phyloP scores from a whole-genome alignment of 352 stramenopile genomes.

The Phytopythium oedochilum region DNA sequence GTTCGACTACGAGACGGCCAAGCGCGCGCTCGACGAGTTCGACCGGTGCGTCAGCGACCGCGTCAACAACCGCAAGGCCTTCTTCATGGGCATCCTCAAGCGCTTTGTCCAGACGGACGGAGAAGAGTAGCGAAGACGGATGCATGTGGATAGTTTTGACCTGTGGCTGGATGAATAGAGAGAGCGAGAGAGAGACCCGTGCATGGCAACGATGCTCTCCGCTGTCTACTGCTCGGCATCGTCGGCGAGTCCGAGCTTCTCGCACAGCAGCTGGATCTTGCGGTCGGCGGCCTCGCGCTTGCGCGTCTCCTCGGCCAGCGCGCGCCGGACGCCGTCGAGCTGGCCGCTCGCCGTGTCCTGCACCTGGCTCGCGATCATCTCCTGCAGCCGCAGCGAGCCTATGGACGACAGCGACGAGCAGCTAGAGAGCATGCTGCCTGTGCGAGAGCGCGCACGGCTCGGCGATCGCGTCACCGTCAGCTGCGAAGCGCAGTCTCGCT shows the following conservation, averaged over 20 bases:
- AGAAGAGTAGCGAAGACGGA: constrained; percentile 33
- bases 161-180: constrained; percentile 7
- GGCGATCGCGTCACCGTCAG: not conserved
- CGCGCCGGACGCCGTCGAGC: constrained; percentile 18
- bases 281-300: constrained; percentile 34
- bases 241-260: constrained; percentile 30
- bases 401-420: constrained; percentile 13
- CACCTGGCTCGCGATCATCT: constrained; percentile 34
- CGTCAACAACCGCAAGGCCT: constrained; percentile 82
- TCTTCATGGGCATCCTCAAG: constrained; percentile 90
- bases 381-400: constrained; percentile 24
- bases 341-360: constrained; percentile 26
- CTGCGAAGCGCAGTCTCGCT: not conserved
- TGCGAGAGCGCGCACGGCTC: not conserved
- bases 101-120: constrained; percentile 80
- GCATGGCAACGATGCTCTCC: too few species aligned
- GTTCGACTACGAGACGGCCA: constrained; percentile 88
- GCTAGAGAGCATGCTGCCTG: not conserved
- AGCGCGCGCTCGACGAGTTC: constrained; percentile 77
- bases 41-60: constrained; percentile 64
- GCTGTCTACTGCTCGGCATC: constrained; percentile 4
- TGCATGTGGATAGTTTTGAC: not conserved
- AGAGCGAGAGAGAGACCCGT: not conserved
- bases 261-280: constrained; percentile 37
- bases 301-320: constrained; percentile 24